Base-by-base conservation (phyloP, 495 filamentous ascomycete genomes). In the Hypoxylon subgilvum region DNA sequence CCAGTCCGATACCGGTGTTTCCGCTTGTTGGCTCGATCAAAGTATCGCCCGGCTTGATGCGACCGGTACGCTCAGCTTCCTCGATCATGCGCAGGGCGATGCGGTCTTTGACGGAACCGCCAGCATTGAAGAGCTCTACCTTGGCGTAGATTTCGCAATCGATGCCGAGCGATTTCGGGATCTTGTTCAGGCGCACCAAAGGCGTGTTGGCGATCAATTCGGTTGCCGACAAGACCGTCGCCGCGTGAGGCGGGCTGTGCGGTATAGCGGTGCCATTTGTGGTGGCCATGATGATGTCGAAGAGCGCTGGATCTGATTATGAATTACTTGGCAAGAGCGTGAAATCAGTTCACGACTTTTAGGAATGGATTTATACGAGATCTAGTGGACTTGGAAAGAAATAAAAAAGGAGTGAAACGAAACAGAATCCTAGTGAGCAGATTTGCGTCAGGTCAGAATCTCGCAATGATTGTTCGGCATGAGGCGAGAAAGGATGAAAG, bases 51-150 rank as follows among this genome's bases (percentile, higher is more conserved):
- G 94, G 95, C 79, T 92, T 96, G 72, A 99, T 97, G 40, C 94
- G 86, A 8, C 94, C 95, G 40, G 81, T 84, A 56, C 83, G 84
- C 76, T 99, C 94, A 6, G 94, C 94, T 72, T 91, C 90, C 72
- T 99, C 92, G 58, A 99, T 89, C 94, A 99, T 99, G 67, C 95
- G 89, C 68, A 94, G 74, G 14, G 94, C 94, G 71, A 99, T 97
- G 52, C 94, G 84, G 74, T 99, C 94, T 73, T 99, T 99, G 65
- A 99, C 92, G 73, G 90, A 96, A 48, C 94, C 94, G 61, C 95
- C 94, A 6, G 95, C 93, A 81, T 96, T 97, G 82, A 97, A 97
- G 53, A 90, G 88, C 72, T 99, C 94, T 48, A 91, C 81, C 72
- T 99, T 99, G 41, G 89, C 95, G 74, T 93, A 99, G 28, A 99